Evolutionary conservation across 352 stramenopile genomes (phyloP).

Genomic region (Phytophthora hibernalis): DNA sequence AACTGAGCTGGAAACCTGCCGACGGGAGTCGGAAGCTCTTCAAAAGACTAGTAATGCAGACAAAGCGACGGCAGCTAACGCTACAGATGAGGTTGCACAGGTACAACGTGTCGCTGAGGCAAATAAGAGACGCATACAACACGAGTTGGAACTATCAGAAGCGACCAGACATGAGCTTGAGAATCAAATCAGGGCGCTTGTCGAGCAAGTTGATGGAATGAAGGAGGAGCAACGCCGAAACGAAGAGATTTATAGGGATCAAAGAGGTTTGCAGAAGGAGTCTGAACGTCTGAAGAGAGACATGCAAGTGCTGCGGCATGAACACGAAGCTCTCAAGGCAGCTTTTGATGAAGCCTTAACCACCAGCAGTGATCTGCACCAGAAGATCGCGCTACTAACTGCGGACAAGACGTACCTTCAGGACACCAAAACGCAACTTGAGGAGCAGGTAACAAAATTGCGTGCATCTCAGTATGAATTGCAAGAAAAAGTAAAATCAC

Average conservation of each 20-base stretch:
- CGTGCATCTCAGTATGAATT: conserved; percentile 47
- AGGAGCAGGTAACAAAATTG: conserved; percentile 57
- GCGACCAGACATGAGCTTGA: conserved; percentile 61
- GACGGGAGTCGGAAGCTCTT: conserved; percentile 47
- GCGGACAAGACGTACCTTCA: conserved; percentile 72
- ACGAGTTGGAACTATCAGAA: conserved; percentile 62
- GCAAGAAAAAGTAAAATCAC: conserved; percentile 42
- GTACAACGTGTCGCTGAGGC: conserved; percentile 38
- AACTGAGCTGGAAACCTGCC: conserved; percentile 42
- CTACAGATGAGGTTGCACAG: conserved; percentile 44
- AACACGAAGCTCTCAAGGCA: conserved; percentile 34
- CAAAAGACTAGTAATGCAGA: conserved; percentile 33
- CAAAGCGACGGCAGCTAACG: conserved; percentile 40
- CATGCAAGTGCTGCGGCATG: conserved; percentile 23
- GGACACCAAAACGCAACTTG: conserved; percentile 61
- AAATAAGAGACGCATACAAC: conserved; percentile 47
- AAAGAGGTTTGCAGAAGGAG: conserved; percentile 38
- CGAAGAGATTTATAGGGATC: conserved; percentile 38
- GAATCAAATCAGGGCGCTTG: conserved; percentile 54
- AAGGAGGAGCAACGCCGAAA: conserved; percentile 52
- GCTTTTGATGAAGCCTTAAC: conserved; percentile 28
- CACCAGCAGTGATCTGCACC: conserved; percentile 37
- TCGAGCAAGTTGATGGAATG: conserved; percentile 48
- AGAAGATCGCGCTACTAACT: conserved; percentile 53
- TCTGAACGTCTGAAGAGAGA: conserved; percentile 48